These are phyloP conservation scores for Terana coerulea DNA, from an alignment of 768 basidiomycete species.

Conservation along the genomic window DNA sequence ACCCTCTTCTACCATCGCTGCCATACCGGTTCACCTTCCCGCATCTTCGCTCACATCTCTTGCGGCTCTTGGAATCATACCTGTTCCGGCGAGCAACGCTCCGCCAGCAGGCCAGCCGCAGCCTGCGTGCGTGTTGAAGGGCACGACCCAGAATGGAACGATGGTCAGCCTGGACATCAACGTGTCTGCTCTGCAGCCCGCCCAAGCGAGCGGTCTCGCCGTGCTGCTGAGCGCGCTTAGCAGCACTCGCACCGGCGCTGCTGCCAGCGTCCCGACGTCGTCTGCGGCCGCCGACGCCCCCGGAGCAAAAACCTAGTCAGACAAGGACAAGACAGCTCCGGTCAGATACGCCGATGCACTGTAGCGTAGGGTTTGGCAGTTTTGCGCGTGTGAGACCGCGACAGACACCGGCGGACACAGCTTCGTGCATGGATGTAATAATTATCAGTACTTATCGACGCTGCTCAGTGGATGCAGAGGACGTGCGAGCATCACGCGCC, in stretches of 20 bases:
- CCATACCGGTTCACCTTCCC: constrained; percentile 67
- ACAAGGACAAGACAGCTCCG: no score
- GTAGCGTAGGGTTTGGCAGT: no score
- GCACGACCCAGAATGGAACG: constrained; percentile 66
- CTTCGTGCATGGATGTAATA: no score
- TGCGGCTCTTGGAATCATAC: constrained; percentile 69
- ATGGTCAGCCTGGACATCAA: constrained; percentile 79
- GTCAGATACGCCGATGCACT: no score
- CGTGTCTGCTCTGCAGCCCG: constrained; percentile 63
- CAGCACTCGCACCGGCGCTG: background rate
- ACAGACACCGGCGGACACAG: no score
- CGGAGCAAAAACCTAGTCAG: background rate
- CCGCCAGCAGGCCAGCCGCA: constrained; percentile 52
- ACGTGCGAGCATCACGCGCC: no score
- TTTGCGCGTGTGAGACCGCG: no score
- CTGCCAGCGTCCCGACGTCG: background rate
- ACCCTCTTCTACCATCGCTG: constrained; percentile 3
- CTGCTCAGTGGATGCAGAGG: no score
- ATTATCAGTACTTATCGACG: no score
- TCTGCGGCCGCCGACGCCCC: background rate
- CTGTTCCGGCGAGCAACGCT: constrained; percentile 55
- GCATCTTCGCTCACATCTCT: constrained; percentile 54
- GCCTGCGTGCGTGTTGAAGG: constrained; percentile 73
- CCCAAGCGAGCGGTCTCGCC: constrained; percentile 76
- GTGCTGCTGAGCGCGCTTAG: constrained; percentile 65